A percentile compares a stretch with the other conserved stretches of the same genome.
Conservation (phyloP, 2,329 filamentous ascomycete species). For the Colletotrichum sp. region DNA sequence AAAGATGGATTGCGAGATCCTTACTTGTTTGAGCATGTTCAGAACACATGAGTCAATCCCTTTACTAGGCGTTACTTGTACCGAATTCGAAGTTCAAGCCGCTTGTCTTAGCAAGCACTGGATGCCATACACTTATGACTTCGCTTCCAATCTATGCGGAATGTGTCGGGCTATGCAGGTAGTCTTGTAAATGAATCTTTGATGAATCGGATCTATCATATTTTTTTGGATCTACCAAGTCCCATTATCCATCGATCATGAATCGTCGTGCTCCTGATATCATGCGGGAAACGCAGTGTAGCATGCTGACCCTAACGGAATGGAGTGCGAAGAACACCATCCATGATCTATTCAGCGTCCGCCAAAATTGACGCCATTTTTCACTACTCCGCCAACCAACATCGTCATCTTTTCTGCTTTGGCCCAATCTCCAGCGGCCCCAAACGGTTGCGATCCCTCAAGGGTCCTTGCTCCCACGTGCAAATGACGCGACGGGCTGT, state of each 20-base stretch:
- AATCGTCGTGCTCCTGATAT: neutral
- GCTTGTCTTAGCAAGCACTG: neutral
- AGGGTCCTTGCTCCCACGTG: neutral
- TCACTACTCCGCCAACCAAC: neutral
- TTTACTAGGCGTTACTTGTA: too few relatives aligned
- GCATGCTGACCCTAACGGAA: neutral
- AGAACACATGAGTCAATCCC: neutral
- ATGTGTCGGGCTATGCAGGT: neutral
- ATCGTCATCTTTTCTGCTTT: neutral
- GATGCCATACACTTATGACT: neutral
- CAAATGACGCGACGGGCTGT: neutral
- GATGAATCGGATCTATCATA: neutral
- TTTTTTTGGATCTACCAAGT: neutral
- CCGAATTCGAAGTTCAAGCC: neutral
- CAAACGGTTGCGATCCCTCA: neutral
- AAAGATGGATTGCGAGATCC: neutral
- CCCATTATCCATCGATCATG: neutral
- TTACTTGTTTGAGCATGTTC: neutral
- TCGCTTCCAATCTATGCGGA: neutral
- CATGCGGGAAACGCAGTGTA: neutral
- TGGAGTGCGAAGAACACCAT: neutral
- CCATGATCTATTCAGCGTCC: neutral
- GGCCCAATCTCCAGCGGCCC: neutral
- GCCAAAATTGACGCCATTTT: neutral
- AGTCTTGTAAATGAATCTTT: neutral